Evolutionary conservation across 1,139 yeast genomes (phyloP).

Genomic region (Magnusiomyces sp.): DNA sequence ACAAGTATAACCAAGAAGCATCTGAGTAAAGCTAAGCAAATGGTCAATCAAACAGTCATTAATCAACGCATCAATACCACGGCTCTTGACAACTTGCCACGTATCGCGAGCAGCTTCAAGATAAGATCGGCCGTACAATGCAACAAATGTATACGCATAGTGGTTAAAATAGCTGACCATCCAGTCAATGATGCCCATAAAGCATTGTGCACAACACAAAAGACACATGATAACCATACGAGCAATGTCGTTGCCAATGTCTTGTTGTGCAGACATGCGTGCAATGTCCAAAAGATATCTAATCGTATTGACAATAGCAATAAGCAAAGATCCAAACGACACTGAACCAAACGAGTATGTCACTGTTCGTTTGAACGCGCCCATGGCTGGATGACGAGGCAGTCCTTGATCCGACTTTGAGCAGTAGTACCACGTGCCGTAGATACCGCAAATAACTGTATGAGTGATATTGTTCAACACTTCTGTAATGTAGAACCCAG

Average conservation of each 20-base stretch:
- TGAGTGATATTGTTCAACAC: constrained; percentile 80
- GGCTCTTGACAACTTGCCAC: constrained; percentile 64
- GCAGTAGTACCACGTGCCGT: constrained; percentile 86
- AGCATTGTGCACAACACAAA: constrained; percentile 45
- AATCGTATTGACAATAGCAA: constrained; percentile 61
- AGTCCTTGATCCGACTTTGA: constrained; percentile 70
- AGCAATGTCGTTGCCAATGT: constrained; percentile 35
- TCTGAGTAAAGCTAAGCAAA: constrained; percentile 62
- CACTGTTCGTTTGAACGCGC: constrained; percentile 74
- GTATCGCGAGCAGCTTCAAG: constrained; percentile 72
- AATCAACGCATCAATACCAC: constrained; percentile 80
- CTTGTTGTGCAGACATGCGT: constrained; percentile 45
- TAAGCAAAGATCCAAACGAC: constrained; percentile 79
- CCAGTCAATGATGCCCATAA: constrained; percentile 67
- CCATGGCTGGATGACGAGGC: constrained; percentile 73
- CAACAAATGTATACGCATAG: constrained; percentile 82
- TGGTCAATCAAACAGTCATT: constrained; percentile 78
- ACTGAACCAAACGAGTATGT: constrained; percentile 87
- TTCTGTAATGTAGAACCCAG: constrained; percentile 80
- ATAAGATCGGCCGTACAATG: constrained; percentile 77
- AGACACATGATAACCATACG: constrained; percentile 48
- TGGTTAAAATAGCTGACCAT: constrained; percentile 78
- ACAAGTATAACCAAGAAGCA: constrained; percentile 60
- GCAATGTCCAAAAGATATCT: constrained; percentile 43
- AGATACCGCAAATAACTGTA: constrained; percentile 75